Conservation (phyloP, 176 grass and related monocot species). For the Triticum urartu region DNA sequence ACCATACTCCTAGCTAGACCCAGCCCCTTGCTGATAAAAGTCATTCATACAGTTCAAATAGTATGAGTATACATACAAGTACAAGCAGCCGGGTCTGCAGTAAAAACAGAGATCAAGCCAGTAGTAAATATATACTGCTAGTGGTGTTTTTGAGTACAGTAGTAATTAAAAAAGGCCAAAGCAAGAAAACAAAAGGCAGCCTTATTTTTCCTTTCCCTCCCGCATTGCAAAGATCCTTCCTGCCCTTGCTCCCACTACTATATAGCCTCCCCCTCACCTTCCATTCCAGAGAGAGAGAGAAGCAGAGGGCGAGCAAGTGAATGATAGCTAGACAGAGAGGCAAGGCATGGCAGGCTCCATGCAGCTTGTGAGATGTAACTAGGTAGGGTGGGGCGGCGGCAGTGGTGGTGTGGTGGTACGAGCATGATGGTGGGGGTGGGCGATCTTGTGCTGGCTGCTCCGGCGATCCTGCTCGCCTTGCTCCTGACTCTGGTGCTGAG, state of each 20-base stretch:
- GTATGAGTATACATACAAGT: not conserved
- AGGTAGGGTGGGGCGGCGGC: not conserved
- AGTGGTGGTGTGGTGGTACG: constrained; percentile 7
- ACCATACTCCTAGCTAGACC: constrained; percentile 45
- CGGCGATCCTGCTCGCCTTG: constrained; percentile 41
- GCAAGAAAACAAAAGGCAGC: constrained; percentile 44
- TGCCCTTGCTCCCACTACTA: constrained; percentile 45
- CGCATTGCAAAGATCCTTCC: constrained; percentile 43
- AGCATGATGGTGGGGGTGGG: constrained; percentile 46
- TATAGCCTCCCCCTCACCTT: constrained; percentile 41
- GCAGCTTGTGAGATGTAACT: constrained; percentile 35
- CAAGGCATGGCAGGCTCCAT: not conserved
- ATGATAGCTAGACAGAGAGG: constrained; percentile 2
- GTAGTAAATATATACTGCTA: not conserved
- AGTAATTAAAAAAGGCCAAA: not conserved
- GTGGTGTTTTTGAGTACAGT: too few species aligned
- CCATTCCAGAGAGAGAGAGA: constrained; percentile 30
- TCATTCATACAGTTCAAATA: constrained; percentile 6
- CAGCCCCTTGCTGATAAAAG: constrained; percentile 45
- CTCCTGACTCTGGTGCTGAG: constrained; percentile 45
- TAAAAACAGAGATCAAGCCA: constrained; percentile 41
- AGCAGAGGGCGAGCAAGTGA: not conserved
- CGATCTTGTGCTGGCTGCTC: constrained; percentile 39
- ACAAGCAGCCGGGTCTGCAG: constrained; percentile 25
- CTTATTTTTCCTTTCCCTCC: not conserved